Conservation (phyloP, 345 rosid genomes). For the Eucalyptus pauciflora region DNA sequence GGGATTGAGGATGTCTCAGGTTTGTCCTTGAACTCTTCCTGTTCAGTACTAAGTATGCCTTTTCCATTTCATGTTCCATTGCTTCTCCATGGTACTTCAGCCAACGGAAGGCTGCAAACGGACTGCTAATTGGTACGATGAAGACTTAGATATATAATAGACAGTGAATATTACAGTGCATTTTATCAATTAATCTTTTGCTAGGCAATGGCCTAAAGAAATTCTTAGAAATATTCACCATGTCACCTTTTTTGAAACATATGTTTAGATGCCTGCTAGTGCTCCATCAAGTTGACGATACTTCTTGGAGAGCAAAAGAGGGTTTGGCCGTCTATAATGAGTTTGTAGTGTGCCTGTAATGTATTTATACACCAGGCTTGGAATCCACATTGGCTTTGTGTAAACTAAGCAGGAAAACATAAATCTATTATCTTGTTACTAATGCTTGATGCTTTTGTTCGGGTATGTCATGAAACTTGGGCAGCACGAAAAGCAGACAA, state of each 20-base stretch:
- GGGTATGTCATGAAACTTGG: neutral
- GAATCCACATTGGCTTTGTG: neutral
- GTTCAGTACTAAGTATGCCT: neutral
- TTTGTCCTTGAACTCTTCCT: neutral
- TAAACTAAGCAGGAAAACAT: neutral
- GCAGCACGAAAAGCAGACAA: neutral
- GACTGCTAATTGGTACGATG: neutral
- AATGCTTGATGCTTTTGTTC: neutral
- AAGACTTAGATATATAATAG: neutral
- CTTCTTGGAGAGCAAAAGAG: neutral
- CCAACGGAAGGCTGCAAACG: neutral
- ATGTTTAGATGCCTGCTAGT: neutral
- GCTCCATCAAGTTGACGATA: neutral
- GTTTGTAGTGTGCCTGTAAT: neutral
- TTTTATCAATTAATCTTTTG: neutral
- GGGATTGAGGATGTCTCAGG: slow-evolving; percentile 96
- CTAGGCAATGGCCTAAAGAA: neutral
- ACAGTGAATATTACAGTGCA: neutral
- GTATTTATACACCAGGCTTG: neutral
- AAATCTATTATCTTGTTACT: neutral
- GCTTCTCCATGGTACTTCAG: neutral
- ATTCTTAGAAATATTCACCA: neutral
- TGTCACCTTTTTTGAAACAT: neutral
- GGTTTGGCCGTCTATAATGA: neutral
- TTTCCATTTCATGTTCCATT: neutral